phyloP scores from a whole-genome alignment of 2,329 filamentous ascomycete genomes.

The Pyricularia grisea region DNA sequence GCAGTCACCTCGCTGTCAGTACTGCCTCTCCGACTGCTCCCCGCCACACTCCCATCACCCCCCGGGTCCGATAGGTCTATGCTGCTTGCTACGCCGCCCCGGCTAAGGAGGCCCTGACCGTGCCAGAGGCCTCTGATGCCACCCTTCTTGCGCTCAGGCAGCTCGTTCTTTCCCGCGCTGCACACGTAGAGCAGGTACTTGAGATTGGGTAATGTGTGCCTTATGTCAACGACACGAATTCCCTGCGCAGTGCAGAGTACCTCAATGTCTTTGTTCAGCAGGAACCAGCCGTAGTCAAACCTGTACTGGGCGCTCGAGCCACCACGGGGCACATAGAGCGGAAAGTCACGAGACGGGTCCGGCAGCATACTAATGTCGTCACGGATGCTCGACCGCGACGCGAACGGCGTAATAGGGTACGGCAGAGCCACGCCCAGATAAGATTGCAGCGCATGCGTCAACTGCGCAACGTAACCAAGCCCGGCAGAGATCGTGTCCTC shows the following conservation, averaged over 20 bases:
- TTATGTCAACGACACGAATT: conserved; percentile 75
- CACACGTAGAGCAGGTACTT: conserved; percentile 89
- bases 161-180: conserved; percentile 62
- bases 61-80: conserved; percentile 8
- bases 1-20: conserved; percentile 29
- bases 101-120: conserved; percentile 30
- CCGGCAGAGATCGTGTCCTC: conserved; percentile 72
- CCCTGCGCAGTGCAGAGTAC: conserved; percentile 54
- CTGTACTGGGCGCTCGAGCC: conserved; percentile 69
- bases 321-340: conserved; percentile 58
- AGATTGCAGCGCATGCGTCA: conserved; percentile 67
- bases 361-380: conserved; percentile 72
- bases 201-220: conserved; percentile 86
- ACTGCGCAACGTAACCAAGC: conserved; percentile 68
- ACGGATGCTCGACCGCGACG: conserved; percentile 65
- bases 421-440: conserved; percentile 74
- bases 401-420: conserved; percentile 65
- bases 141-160: conserved; percentile 52
- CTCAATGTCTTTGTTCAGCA: conserved; percentile 95
- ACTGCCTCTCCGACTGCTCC: conserved; percentile 31
- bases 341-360: conserved; percentile 62
- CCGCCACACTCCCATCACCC: not conserved
- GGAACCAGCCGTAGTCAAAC: conserved; percentile 92
- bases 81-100: conserved; percentile 21
- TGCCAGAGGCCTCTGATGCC: conserved; percentile 50